Evolutionary conservation across 164 flowering plant species (phyloP), one percentile per base, ranked within the genome.

Genomic region (Akebia trifoliata): DNA sequence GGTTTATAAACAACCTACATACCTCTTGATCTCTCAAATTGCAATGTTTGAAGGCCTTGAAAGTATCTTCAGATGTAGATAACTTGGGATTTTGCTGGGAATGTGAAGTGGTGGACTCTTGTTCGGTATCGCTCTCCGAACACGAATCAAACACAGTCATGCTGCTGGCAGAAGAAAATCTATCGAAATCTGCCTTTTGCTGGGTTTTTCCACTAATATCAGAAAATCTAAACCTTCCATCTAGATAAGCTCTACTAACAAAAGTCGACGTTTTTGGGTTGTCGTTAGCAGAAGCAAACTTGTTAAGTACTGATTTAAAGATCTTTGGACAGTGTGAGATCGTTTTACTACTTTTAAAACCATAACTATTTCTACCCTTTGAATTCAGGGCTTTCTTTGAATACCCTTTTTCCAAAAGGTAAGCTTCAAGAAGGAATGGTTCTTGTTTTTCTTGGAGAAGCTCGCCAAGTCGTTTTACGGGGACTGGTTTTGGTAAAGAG

Each of bases 391-490:
- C 57, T 44, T 59, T 77, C 45, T 30, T 62, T 4, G 37, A 32
- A 44, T 56, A 72, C 58, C 84, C 81, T 68, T 78, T 78, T 59
- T 85, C 87, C 4, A 56, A 48, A 32, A 84, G 83, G 59, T 76
- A 84, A 14, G 59, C 55, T 30, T 84, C 72, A 1, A 87, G 71
- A 35, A 45, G 46, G 64, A 87, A 87, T 22, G 90, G 88, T 28
- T 87, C 95, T 77, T 87, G 95, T 44, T 82, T 64, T 49, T 81
- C 85, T 25, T 74, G 62, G 20, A 87, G 88, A 55, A 82, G 71
- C 26, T 84, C 80, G 17, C 61, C 61, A 1, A 84, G 81, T 54
- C 64, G 57, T 58, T 69, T 78, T 0, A 5, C 56, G 3, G 43
- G 59, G 14, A 15, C 49, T 56, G 69, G 59, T 29, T 63, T 65